Base-by-base conservation (phyloP, 225 moss, liverwort and hornwort genomes). In the Physcomitrellopsis africana region DNA sequence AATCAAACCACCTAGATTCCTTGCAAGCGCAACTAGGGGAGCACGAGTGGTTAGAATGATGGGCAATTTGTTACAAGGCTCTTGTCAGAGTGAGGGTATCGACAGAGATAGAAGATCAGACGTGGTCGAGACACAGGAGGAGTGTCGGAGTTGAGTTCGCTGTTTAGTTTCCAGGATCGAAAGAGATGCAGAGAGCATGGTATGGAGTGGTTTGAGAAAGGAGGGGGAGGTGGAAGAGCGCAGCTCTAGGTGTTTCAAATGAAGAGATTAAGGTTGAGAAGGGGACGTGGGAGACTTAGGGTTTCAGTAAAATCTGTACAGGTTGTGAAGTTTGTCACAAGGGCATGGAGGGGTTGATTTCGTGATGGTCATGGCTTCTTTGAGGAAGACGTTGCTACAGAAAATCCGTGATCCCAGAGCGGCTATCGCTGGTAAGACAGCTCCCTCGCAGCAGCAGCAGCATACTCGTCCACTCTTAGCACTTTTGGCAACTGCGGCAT, bases 361-460 rank as follows among this genome's bases (percentile, higher is more conserved):
- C 61, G 75, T 81, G 81, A 84, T 65, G 51, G 44, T 10, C 73
- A 88, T 88, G 88, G 88, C 81, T 44, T 73, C 76, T 3, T 51
- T 85, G 37, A 72, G 88, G 63, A 80, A 70, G 70, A 64, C 70
- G 17, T 63, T 26, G 61, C 79, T 81, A 43, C 66, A 43, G 27
- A 72, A 68, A 75, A 60, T 72, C 63, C 57, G 67, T 60, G 74
- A 75, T 51, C 14, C 75, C 48, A 70, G 58, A 56, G 47, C 49
- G 42, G 29, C 41, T 44, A 67, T 15, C 4, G 59, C 79, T 44
- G 76, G 66, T 19, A 83, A 67, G 70, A 10, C 48, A 26, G 68
- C 63, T 56, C 51, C 58, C 0, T 52, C 32, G 8, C 44, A 60
- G 58, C 15, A 49, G 48, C 29, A 29, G 32, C 64, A 51, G 45